A percentile compares a stretch with the other conserved stretches of the same genome.
phyloP scores from a whole-genome alignment of 2,329 filamentous ascomycete genomes.

The Fusarium camptoceras region DNA sequence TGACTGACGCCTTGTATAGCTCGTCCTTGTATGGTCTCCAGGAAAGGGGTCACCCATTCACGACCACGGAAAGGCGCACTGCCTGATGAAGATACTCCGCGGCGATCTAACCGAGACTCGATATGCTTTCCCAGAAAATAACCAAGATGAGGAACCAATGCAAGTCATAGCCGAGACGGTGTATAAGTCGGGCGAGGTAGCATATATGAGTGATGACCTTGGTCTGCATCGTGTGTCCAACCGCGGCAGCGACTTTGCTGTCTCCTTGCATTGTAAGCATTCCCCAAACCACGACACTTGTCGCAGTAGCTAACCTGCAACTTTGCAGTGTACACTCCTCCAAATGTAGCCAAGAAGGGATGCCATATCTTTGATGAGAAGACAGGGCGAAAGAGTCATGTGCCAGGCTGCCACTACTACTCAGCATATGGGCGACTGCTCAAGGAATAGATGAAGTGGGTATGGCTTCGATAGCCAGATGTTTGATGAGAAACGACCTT shows the following conservation, averaged over 20 bases:
- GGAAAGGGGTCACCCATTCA: conserved; percentile 87
- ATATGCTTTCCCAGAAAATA: conserved; percentile 75
- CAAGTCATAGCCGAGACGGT: conserved; percentile 73
- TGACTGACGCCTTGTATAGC: conserved; percentile 59
- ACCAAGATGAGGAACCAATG: conserved; percentile 66
- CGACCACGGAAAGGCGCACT: conserved; percentile 89
- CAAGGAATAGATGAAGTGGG: conserved; percentile 47
- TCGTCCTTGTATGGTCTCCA: conserved; percentile 90
- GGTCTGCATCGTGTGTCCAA: conserved; percentile 88
- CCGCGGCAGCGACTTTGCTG: conserved; percentile 78
- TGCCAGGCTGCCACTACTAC: conserved; percentile 78
- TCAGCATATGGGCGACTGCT: conserved; percentile 69
- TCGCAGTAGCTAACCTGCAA: conserved; percentile 48
- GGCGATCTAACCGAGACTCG: conserved; percentile 84
- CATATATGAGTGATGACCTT: conserved; percentile 92
- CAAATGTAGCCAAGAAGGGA: conserved; percentile 85
- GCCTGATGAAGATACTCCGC: conserved; percentile 89
- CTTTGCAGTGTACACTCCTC: conserved; percentile 79
- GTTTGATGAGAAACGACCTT: conserved; percentile 40
- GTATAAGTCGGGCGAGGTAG: conserved; percentile 78
- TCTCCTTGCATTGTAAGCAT: conserved; percentile 79
- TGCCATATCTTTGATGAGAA: conserved; percentile 84
- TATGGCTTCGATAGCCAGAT: conserved; percentile 8
- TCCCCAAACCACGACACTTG: conserved; percentile 45
- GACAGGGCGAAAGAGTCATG: conserved; percentile 79